Evolutionary conservation across 805 yeast genomes (phyloP).

Genomic region (Teunomyces kruisii): DNA sequence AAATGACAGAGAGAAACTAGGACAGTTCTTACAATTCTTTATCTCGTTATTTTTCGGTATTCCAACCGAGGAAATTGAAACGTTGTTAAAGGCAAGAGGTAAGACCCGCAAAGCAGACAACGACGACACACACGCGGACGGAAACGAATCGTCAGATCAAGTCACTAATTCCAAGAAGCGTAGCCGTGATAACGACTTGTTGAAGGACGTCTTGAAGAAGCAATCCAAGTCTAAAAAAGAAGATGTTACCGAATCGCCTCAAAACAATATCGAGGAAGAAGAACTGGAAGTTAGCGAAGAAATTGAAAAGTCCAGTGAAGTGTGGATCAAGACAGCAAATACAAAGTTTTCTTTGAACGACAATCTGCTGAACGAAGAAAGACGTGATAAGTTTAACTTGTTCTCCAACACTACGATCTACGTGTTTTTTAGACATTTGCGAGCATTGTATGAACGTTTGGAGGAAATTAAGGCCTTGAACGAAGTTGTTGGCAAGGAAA

Average conservation of each 20-base stretch:
- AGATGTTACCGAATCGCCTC: constrained; percentile 35
- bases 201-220: constrained; percentile 61
- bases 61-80: constrained; percentile 49
- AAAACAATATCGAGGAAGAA: constrained; percentile 27
- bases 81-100: constrained; percentile 25
- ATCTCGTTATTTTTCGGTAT: constrained; percentile 69
- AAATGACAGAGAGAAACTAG: constrained; percentile 75
- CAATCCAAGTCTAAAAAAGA: constrained; percentile 40
- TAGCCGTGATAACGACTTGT: constrained; percentile 53
- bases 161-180: constrained; percentile 44
- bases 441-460: constrained; percentile 78
- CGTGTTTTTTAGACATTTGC: constrained; percentile 82
- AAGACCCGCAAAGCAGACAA: constrained; percentile 12
- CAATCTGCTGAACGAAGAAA: constrained; percentile 20
- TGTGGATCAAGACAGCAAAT: constrained; percentile 41
- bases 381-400: constrained; percentile 64
- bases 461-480: constrained; percentile 73
- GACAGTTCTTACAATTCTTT: constrained; percentile 68
- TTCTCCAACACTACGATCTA: constrained; percentile 89
- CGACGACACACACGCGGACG: constrained; percentile 14
- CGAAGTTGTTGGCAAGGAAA: constrained; percentile 68
- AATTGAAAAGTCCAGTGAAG: constrained; percentile 38
- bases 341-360: constrained; percentile 30
- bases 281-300: constrained; percentile 32
- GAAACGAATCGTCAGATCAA: constrained; percentile 15